phyloP scores from a whole-genome alignment of 2,329 filamentous ascomycete species.

The Basipetospora chlamydospora region DNA sequence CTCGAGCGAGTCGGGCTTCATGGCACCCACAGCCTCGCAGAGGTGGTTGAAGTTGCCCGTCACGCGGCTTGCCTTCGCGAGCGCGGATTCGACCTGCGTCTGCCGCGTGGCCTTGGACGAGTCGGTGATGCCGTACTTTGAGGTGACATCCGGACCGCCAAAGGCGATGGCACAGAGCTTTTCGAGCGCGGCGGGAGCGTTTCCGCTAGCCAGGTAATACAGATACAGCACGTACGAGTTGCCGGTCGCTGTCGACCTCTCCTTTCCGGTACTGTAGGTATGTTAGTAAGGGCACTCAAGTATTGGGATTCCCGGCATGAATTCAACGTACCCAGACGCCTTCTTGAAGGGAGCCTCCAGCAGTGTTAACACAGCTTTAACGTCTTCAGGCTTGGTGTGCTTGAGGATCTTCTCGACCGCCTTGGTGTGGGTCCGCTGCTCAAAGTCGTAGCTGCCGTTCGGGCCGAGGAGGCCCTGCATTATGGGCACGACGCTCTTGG shows the following conservation, averaged over 20 bases:
- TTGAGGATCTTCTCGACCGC: constrained; percentile 62
- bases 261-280: background rate
- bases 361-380: constrained; percentile 35
- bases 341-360: constrained; percentile 17
- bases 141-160: background rate
- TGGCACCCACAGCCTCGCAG: constrained; percentile 37
- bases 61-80: constrained; percentile 40
- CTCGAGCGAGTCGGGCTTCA: constrained; percentile 33
- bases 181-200: constrained; percentile 10
- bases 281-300: too few relatives aligned
- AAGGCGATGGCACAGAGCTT: constrained; percentile 2
- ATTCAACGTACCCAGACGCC: background rate
- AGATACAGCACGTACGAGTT: constrained; percentile 39
- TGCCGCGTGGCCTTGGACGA: constrained; percentile 37
- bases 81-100: constrained; percentile 39
- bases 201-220: constrained; percentile 25
- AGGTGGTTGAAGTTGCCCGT: constrained; percentile 36
- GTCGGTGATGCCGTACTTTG: constrained; percentile 25
- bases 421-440: constrained; percentile 72
- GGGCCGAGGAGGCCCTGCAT: constrained; percentile 53
- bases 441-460: constrained; percentile 63
- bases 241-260: background rate
- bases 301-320: too few relatives aligned
- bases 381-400: constrained; percentile 39
- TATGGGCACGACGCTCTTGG: constrained; percentile 43